These are phyloP conservation scores for Cryptococcus sp. DNA, from an alignment of 1,284 basidiomycete genomes.

Conservation along the genomic window DNA sequence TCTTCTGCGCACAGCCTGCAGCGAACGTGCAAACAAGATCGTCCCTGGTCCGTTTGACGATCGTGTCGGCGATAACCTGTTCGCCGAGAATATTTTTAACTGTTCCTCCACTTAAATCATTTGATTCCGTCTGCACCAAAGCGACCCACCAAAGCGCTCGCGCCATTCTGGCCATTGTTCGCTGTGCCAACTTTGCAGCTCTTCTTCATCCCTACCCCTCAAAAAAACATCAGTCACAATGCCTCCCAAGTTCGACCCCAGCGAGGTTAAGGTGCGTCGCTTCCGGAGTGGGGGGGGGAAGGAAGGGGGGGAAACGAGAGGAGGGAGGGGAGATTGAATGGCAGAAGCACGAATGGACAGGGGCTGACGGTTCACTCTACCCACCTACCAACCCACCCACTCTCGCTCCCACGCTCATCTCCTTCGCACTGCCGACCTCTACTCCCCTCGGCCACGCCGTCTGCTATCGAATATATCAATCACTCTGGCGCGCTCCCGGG, in stretches of 20 bases:
- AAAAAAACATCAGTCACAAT: conserved; percentile 26
- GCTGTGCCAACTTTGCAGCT: conserved; percentile 2
- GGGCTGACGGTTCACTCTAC: neutral
- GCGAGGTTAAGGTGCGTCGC: conserved; percentile 47
- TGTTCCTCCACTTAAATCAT: too few relatives aligned
- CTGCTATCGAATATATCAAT: neutral
- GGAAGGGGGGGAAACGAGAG: neutral
- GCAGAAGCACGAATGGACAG: neutral
- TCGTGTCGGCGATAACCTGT: too few relatives aligned
- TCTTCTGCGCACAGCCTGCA: too few relatives aligned
- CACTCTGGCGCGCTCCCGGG: neutral
- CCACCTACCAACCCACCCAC: neutral
- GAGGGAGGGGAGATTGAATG: neutral
- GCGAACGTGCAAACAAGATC: too few relatives aligned
- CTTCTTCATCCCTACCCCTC: conserved; percentile 3
- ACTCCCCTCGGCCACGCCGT: neutral
- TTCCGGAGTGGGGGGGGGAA: neutral
- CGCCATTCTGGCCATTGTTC: neutral
- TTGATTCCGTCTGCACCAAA: neutral
- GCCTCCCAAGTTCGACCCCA: conserved; percentile 53
- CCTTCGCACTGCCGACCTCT: neutral
- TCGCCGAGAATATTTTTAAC: too few relatives aligned
- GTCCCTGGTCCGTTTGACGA: too few relatives aligned
- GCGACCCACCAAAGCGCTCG: too few relatives aligned
- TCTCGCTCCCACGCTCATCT: neutral